A percentile compares a stretch with the other conserved stretches of the same genome.
Evolutionary conservation across 768 basidiomycete species (phyloP).

Genomic region (Leccinellum luteum): DNA sequence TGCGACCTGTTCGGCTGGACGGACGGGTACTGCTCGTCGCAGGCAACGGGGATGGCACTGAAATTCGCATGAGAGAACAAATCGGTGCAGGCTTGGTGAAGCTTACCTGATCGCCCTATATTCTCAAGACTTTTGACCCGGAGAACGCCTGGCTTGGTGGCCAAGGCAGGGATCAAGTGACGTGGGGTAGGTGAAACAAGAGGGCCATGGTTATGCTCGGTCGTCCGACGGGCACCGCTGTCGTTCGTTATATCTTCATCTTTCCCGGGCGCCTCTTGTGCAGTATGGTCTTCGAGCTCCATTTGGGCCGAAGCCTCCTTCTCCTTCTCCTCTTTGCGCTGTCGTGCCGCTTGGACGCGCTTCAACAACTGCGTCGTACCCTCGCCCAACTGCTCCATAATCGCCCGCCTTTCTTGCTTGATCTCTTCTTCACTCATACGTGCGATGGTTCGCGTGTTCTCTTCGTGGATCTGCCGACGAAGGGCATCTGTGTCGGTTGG

Average conservation of each 20-base stretch:
- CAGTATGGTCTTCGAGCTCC: neutral
- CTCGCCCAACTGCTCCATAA: constrained; percentile 70
- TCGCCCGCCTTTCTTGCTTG: constrained; percentile 59
- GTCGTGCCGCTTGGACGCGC: constrained; percentile 23
- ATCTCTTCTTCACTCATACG: constrained; percentile 72
- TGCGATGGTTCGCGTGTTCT: constrained; percentile 62
- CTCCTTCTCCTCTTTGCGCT: constrained; percentile 11
- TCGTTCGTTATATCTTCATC: neutral
- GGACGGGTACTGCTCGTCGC: constrained; percentile 56
- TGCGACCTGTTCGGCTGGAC: constrained; percentile 51
- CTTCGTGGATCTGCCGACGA: constrained; percentile 57
- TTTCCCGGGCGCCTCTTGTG: neutral
- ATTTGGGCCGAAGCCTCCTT: neutral
- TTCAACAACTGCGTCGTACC: constrained; percentile 61
- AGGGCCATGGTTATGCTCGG: neutral
- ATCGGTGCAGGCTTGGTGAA: neutral
- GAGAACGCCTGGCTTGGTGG: constrained; percentile 21
- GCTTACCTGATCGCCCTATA: constrained; percentile 21
- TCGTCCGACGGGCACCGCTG: neutral
- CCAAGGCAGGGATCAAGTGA: constrained; percentile 11
- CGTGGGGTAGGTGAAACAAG: constrained; percentile 14
- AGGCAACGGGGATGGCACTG: constrained; percentile 42
- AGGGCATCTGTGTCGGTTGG: constrained; percentile 39
- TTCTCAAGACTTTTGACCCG: constrained; percentile 32
- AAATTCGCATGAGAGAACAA: neutral